Evolutionary conservation across 2,329 filamentous ascomycete species (phyloP).

Genomic region (Aspergillus fumigatus): DNA sequence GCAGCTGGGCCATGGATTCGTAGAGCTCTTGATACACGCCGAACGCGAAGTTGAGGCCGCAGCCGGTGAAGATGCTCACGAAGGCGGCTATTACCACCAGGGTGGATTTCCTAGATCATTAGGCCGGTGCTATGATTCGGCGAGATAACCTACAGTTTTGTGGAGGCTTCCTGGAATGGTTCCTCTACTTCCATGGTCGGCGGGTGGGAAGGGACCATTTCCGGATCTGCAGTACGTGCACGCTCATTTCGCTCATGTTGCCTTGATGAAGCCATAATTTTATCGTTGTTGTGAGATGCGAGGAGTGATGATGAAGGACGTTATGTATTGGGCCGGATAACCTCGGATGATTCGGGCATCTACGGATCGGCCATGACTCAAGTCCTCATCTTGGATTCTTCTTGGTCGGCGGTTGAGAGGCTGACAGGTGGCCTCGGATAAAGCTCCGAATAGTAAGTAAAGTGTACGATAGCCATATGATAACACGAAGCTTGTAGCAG

Average conservation of each 20-base stretch:
- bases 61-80: constrained; percentile 33
- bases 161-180: neutral
- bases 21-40: constrained; percentile 42
- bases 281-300: neutral
- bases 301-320: neutral
- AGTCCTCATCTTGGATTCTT: neutral
- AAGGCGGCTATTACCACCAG: constrained; percentile 22
- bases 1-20: constrained; percentile 27
- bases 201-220: neutral
- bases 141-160: neutral
- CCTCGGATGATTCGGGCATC: neutral
- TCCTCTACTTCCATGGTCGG: neutral
- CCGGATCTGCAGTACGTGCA: neutral
- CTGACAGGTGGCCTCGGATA: neutral
- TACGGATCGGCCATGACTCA: neutral
- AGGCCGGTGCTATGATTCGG: neutral
- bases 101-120: neutral
- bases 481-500: neutral
- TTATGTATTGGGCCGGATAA: neutral
- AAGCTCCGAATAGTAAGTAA: neutral
- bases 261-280: neutral
- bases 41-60: constrained; percentile 38
- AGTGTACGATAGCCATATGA: neutral
- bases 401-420: no score
- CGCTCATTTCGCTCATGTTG: neutral